Evolutionary conservation across 2,329 filamentous ascomycete species (phyloP), one percentile per base, ranked within the genome.

Genomic region (Torrubiella hemipterigena): DNA sequence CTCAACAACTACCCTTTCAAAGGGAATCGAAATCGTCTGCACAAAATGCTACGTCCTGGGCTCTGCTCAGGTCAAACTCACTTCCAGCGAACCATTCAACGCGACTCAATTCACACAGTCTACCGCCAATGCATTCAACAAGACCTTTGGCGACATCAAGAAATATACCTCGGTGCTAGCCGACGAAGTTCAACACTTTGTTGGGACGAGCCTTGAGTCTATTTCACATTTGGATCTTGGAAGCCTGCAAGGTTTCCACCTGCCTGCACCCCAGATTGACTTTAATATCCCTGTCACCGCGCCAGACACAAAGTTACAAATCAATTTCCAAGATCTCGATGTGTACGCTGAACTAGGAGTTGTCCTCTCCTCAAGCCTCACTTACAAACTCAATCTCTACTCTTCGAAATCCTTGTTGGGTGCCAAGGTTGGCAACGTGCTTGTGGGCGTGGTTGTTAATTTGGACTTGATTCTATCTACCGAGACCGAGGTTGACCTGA

Each of bases 381-480:
- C 58, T 0, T 69, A 72, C 38, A 62, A 52, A 1, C 40, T 73
- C 12, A 64, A 60, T 12, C 37, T 74, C 1, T 73, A 55, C 41
- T 55, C 55, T 0, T 67, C 64, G 2, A 48, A 63, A 7, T 59
- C 56, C 0, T 49, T 55, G 0, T 41, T 62, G 2, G 69, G 67
- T 0, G 41, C 70, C 5, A 40, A 46, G 0, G 33, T 65, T 4
- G 48, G 52, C 4, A 38, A 52, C 2, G 37, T 65, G 0, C 46
- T 60, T 15, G 36, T 70, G 0, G 70, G 69, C 0, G 48, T 65
- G 2, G 45, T 69, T 2, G 61, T 69, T 25, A 51, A 53, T 0
- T 48, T 72, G 2, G 68, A 74, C 32, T 49, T 76, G 12, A 64
- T 75, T 16, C 41, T 75, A 17, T 60, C 49, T 11, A 59, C 58